phyloP scores from a whole-genome alignment of 192 early-diverging fungal species.

The Ramicandelaber brevisporus region DNA sequence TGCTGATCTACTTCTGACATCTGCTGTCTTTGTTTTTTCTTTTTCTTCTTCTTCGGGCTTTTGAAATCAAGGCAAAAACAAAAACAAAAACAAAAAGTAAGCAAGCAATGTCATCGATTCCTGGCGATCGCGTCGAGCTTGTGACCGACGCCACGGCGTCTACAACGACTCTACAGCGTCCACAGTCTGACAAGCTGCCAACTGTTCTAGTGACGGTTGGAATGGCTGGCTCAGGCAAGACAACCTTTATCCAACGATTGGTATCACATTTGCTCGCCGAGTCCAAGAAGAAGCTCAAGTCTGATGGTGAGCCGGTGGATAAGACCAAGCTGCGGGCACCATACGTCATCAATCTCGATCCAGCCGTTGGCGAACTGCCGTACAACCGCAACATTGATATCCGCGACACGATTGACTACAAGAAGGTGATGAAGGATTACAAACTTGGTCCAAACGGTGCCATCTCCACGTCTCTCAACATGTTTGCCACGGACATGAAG shows the following conservation, averaged over 20 bases:
- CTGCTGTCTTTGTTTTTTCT: too few species aligned
- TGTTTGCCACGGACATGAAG: conserved; percentile 97
- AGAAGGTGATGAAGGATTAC: conserved; percentile 97
- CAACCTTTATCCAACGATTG: conserved; percentile 94
- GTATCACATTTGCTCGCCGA: neutral
- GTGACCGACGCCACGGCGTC: too few species aligned
- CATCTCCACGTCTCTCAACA: conserved; percentile 81
- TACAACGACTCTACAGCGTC: too few species aligned
- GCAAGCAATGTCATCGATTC: too few species aligned
- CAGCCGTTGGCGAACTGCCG: conserved; percentile 63
- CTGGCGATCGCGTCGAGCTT: too few species aligned
- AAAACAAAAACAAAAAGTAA: too few species aligned
- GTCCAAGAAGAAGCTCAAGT: conserved; percentile 45
- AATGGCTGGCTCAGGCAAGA: conserved; percentile 96
- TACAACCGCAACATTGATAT: conserved; percentile 95
- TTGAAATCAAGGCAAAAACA: too few species aligned
- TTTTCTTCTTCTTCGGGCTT: too few species aligned
- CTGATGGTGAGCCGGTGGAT: conserved; percentile 66
- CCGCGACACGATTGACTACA: conserved; percentile 92
- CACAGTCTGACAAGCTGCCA: conserved; percentile 24
- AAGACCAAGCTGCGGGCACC: conserved; percentile 38
- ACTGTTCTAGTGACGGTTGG: conserved; percentile 63
- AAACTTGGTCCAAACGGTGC: conserved; percentile 91
- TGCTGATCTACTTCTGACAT: too few species aligned
- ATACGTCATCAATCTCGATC: conserved; percentile 88